Base-by-base conservation (phyloP, 345 rosid genomes). In the Lepidium sativum region DNA sequence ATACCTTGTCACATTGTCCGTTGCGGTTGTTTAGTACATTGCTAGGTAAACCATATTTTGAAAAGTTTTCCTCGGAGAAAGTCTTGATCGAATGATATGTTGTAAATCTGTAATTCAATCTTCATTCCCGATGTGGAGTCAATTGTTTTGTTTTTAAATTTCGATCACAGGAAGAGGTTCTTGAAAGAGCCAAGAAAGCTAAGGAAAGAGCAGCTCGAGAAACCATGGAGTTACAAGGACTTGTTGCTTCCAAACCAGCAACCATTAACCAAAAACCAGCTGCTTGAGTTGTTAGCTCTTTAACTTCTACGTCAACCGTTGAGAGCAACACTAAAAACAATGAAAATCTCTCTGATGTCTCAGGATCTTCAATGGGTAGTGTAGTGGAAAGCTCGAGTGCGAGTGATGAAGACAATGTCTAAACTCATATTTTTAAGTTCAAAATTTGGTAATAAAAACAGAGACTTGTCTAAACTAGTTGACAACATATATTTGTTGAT, bases 151-250 rank as follows among this genome's bases (percentile, higher is more conserved):
- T 25, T 39, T 5, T 6, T 49, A 4, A 8, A 48, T 16, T 11
- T 25, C 4, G 38, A 33, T 42, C 18, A 60, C 81, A 89, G 96
- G 91, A 80, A 59, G 98, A 89, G 60, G 91, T 89, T 56, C 75
- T 87, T 25, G 90, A 83, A 72, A 83, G 91, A 72, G 97, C 97
- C 15, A 84, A 80, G 69, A 84, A 47, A 71, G 88, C 97, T 31
- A 92, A 92, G 69, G 89, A 89, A 50, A 74, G 67, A 69, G 96
- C 98, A 42, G 94, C 96, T 13, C 78, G 84, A 0, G 98, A 91
- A 67, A 74, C 87, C 31, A 44, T 72, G 82, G 94, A 80, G 57
- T 77, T 78, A 11, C 84, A 77, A 60, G 86, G 83, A 55, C 63
- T 74, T 3, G 72, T 84, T 60, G 61, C 82, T 69, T 31, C 73